Evolutionary conservation across 108 stramenopile species (phyloP), one percentile per base, ranked within the genome.

Genomic region (Nitzschia putrida): DNA sequence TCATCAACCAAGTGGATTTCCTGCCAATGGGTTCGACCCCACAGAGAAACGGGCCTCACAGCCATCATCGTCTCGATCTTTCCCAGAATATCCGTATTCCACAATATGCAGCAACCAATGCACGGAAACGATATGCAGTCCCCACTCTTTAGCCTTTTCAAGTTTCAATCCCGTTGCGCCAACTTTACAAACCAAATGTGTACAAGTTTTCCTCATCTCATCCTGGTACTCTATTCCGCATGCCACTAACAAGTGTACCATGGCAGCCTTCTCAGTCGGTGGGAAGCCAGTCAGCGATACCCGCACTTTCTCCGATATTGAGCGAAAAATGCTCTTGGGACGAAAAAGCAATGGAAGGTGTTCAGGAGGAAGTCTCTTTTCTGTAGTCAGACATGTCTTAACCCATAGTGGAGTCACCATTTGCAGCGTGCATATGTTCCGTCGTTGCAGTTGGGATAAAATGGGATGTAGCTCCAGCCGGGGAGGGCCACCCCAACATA

Each of bases 91-190:
- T 22, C 91, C 91, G 71, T 78, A 63, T 53, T 81, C 51, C 2
- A 80, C 39, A 23, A 88, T 61, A 73, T 92, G 85, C 61, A 79
- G 80, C 25, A 92, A 54, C 91, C 91, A 92, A 3, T 89, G 82
- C 10, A 89, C n/a, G 12, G 86, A 75, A 8, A 92, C 87, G 23
- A 87, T 80, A 54, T 84, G 80, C 50, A 89, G 44, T 34, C 81
- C 83, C 88, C 88, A 92, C 57, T 92, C 88, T 14, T 76, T 38
- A 21, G 88, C 88, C 54, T 87, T 89, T 18, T 61, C 42, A 42
- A 77, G 78, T 63, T 92, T 90, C 50, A 61, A 61, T 49, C 86
- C 83, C 6, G 55, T 23, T 18, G 64, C 64, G 26, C 63, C 58
- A 21, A 77, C 80, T 44, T 81, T 76, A 55, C 84, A 89, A 41